These are phyloP conservation scores for Fistulinella prunicolor DNA, from an alignment of 768 basidiomycete genomes.

Conservation along the genomic window DNA sequence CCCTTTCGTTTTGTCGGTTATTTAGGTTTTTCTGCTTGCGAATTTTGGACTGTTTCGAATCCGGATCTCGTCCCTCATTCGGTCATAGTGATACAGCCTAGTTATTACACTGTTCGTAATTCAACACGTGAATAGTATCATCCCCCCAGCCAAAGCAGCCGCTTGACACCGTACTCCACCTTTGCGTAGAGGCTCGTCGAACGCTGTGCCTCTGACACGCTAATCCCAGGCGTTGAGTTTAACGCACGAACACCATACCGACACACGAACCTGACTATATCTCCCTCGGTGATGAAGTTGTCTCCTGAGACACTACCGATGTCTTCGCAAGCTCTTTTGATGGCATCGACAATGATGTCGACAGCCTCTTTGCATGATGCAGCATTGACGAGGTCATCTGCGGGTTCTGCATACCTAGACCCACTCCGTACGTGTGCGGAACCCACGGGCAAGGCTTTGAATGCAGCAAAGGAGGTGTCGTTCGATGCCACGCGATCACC, in stretches of 20 bases:
- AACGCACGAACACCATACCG: not conserved
- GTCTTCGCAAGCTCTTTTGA: conserved; percentile 65
- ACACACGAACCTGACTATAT: conserved; percentile 71
- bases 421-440: conserved; percentile 47
- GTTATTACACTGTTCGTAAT: conserved; percentile 13
- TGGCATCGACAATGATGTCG: conserved; percentile 68
- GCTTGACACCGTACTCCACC: conserved; percentile 92
- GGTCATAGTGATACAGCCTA: conserved; percentile 15
- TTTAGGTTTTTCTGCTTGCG: conserved; percentile 2
- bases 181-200: conserved; percentile 87
- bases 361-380: conserved; percentile 74
- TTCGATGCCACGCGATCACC: conserved; percentile 32
- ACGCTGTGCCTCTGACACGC: conserved; percentile 77
- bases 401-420: conserved; percentile 49
- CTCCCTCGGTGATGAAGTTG: conserved; percentile 57
- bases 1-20: conserved; percentile 17
- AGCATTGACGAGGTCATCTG: conserved; percentile 60
- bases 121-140: conserved; percentile 27
- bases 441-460: conserved; percentile 78
- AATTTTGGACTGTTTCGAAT: conserved; percentile 6
- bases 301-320: conserved; percentile 44
- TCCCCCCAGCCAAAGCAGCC: conserved; percentile 83
- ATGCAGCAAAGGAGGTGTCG: conserved; percentile 60
- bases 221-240: conserved; percentile 29
- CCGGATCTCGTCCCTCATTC: conserved; percentile 3